Evolutionary conservation across 306 rosid species (phyloP).

Genomic region (Arachis stenosperma): DNA sequence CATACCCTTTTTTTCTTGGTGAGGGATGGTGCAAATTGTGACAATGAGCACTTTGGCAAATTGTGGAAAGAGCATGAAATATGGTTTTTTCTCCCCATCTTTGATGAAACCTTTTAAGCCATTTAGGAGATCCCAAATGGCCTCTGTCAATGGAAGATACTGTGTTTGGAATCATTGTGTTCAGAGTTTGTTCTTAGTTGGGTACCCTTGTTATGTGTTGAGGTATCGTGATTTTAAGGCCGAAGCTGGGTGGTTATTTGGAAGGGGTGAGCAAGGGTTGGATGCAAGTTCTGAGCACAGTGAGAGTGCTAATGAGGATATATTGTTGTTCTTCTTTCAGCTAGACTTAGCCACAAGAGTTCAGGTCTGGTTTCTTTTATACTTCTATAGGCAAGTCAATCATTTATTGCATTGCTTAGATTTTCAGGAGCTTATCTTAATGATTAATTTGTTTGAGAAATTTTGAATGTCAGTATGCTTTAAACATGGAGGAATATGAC

Average conservation of each 20-base stretch:
- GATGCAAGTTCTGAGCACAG: constrained; percentile 81
- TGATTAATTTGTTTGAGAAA: constrained; percentile 37
- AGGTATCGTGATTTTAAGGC: constrained; percentile 52
- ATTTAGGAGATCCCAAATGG: constrained; percentile 45
- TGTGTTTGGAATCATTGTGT: constrained; percentile 49
- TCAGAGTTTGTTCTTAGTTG: constrained; percentile 42
- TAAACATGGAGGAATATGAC: constrained; percentile 87
- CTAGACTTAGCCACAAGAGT: constrained; percentile 91
- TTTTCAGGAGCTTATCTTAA: constrained; percentile 22
- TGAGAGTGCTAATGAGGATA: constrained; percentile 85
- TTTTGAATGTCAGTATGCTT: constrained; percentile 65
- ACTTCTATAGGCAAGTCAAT: constrained; percentile 9
- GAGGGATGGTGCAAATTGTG: constrained; percentile 65
- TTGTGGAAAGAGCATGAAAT: constrained; percentile 50
- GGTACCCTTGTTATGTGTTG: constrained; percentile 43
- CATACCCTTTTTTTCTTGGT: constrained; percentile 18
- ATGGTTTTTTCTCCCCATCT: constrained; percentile 51
- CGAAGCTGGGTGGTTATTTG: constrained; percentile 82
- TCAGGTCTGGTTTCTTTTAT: constrained; percentile 58
- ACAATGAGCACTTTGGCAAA: constrained; percentile 61
- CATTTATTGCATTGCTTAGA: not conserved
- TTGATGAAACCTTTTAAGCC: constrained; percentile 57
- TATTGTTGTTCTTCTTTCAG: constrained; percentile 87
- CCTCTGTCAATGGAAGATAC: constrained; percentile 41
- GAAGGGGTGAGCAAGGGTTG: constrained; percentile 65